Base-by-base conservation (phyloP, 2,329 filamentous ascomycete species). In the Colletotrichum viniferum region DNA sequence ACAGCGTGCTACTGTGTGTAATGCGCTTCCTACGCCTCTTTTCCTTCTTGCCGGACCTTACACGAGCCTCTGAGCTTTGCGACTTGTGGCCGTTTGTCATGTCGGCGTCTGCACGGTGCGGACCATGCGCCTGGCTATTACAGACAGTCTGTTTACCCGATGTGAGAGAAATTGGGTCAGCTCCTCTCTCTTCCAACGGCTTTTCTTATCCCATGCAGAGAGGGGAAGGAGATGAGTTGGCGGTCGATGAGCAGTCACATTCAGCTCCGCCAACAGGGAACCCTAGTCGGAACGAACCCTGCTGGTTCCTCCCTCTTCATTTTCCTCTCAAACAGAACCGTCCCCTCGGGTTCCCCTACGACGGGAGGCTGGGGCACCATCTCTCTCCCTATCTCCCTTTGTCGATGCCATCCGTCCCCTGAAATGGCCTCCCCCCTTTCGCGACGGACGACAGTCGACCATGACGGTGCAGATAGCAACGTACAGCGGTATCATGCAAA, bases 211-310 rank as follows among this genome's bases (percentile, higher is more conserved):
- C 69, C 63, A 43, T 64, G 73, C 69, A 64, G 36, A 64, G 69
- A 75, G 63, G 73, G 73, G 68, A 52, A 63, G 58, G 43, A 67
- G 69, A 68, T 75, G 73, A 75, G 73, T 73, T 75, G 73, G 73
- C 69, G 69, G 73, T 72, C 64, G 73, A 75, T 68, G 69, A 73
- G 73, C 43, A 75, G 63, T 73, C 69, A 63, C 62, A 72, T 75
- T 73, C 69, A 73, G 32, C 60, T 64, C 63, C 63, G 55, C 63
- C 34, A 18, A 24, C 69, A 75, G 64, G 73, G 73, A 52, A 69
- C 73, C 73, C 73, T 16, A 16, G 73, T 73, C 69, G 21, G 21
- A 9, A 14, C 2, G 34, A 26, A 73, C 69, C 73, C 69, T 72
- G 69, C 73, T 63, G 56, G 73, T 73, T 52, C 73, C 64, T 73